A percentile compares a stretch with the other conserved stretches of the same genome.
These are phyloP conservation scores for Sclerotinia spermophila DNA, from an alignment of 2,329 filamentous ascomycete species.

Conservation along the genomic window DNA sequence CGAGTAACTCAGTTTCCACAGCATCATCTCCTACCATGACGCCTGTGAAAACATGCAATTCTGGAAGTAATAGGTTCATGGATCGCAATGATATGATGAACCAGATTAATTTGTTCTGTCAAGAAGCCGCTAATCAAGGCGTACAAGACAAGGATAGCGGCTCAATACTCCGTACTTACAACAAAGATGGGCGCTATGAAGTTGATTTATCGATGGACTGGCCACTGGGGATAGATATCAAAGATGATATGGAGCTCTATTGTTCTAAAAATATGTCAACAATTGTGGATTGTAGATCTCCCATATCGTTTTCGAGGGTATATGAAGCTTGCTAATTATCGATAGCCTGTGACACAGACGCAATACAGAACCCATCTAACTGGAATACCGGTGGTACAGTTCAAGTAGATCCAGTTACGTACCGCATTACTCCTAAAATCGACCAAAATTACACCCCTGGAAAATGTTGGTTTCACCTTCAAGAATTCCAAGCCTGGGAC, in stretches of 20 bases:
- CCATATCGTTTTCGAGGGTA: rapidly evolving
- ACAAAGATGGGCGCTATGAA: neutral
- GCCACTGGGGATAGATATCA: neutral
- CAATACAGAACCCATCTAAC: neutral
- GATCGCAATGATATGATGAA: neutral
- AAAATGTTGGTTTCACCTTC: neutral
- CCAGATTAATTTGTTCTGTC: neutral
- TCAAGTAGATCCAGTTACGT: neutral
- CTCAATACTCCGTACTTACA: neutral
- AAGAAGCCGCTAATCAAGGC: neutral
- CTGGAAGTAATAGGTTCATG: neutral
- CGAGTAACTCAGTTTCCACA: neutral
- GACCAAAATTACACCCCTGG: neutral
- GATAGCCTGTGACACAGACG: neutral
- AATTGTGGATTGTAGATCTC: neutral
- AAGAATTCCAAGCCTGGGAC: neutral
- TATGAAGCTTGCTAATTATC: neutral
- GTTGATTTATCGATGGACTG: neutral
- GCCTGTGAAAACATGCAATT: neutral
- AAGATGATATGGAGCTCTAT: neutral
- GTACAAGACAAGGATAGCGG: neutral
- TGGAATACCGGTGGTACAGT: neutral
- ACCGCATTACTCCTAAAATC: neutral
- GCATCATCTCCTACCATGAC: neutral
- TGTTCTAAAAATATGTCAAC: neutral